Conservation (phyloP, 1,139 yeast species). For the Wickerhamiella infanticola region DNA sequence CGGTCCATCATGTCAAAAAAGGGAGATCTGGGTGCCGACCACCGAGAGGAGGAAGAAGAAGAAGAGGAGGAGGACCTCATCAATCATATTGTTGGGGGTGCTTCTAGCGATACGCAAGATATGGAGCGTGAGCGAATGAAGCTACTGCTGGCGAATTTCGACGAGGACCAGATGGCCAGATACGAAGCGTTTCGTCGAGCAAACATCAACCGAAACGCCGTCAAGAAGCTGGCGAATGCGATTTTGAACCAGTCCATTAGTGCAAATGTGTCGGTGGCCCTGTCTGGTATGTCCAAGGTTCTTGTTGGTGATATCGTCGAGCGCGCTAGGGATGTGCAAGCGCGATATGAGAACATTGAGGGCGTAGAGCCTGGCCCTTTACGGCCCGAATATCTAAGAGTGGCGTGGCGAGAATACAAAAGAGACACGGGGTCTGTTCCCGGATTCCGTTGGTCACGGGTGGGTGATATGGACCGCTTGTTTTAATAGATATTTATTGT, state of each 20-base stretch:
- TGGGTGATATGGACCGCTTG: not conserved
- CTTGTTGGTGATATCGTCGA: slow-evolving; percentile 81
- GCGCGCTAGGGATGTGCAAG: slow-evolving; percentile 48
- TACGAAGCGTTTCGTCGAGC: slow-evolving; percentile 82
- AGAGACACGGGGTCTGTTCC: slow-evolving; percentile 52
- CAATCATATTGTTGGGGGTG: not conserved
- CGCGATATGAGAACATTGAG: slow-evolving; percentile 19
- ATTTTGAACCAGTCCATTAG: slow-evolving; percentile 75
- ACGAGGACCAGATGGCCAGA: slow-evolving; percentile 71
- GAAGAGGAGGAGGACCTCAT: slow-evolving; percentile 1
- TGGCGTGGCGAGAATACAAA: slow-evolving; percentile 70
- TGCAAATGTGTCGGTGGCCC: slow-evolving; percentile 62
- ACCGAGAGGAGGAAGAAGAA: slow-evolving; percentile 1
- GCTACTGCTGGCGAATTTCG: slow-evolving; percentile 54
- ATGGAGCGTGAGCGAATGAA: slow-evolving; percentile 38
- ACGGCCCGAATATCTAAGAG: slow-evolving; percentile 70
- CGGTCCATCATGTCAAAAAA: slow-evolving; percentile 5
- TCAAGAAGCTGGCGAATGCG: slow-evolving; percentile 66
- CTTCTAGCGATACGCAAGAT: not conserved
- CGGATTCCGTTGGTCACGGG: slow-evolving; percentile 45
- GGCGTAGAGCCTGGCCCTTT: slow-evolving; percentile 41
- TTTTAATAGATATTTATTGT: not conserved
- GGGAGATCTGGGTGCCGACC: not conserved
- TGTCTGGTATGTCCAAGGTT: slow-evolving; percentile 80
- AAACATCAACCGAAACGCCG: slow-evolving; percentile 61